A percentile compares a stretch with the other conserved stretches of the same genome.
phyloP scores from a whole-genome alignment of 768 basidiomycete genomes.

The Pseudohyphozyma bogoriensis region DNA sequence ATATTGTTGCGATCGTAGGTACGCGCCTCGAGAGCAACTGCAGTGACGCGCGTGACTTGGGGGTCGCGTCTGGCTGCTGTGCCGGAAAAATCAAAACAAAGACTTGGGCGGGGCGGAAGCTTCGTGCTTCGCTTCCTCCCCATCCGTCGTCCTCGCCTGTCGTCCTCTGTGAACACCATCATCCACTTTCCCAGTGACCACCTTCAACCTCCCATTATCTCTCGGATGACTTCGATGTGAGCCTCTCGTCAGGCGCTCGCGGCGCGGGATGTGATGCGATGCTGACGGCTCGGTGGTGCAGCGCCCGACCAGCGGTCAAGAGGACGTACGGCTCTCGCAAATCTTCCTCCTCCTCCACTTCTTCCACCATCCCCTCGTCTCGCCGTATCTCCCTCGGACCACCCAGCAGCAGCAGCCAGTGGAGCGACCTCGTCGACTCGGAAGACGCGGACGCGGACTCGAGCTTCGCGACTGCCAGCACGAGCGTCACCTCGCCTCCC shows the following conservation, averaged over 20 bases:
- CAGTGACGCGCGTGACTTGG: too few relatives aligned
- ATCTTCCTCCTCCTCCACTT: conserved; percentile 1
- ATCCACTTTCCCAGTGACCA: neutral
- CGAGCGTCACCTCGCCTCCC: neutral
- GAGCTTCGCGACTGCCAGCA: neutral
- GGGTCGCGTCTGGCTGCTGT: too few relatives aligned
- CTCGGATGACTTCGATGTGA: neutral
- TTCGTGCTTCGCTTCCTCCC: too few relatives aligned
- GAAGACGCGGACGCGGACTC: neutral
- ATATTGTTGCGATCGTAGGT: too few relatives aligned
- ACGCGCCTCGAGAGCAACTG: too few relatives aligned
- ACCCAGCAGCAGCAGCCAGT: neutral
- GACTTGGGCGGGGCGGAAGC: too few relatives aligned
- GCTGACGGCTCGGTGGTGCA: neutral
- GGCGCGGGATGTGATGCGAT: neutral
- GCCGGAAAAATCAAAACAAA: too few relatives aligned
- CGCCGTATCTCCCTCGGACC: neutral
- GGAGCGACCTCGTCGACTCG: neutral
- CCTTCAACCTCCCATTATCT: neutral
- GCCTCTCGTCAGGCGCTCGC: neutral
- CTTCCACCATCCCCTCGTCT: neutral
- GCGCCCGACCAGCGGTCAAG: conserved; percentile 20
- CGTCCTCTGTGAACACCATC: too few relatives aligned
- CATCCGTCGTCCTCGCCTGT: too few relatives aligned
- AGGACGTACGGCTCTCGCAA: conserved; percentile 24